Evolutionary conservation across 331 rosid species (phyloP), one percentile per base, ranked within the genome.

Genomic region (Rosa hybrid): DNA sequence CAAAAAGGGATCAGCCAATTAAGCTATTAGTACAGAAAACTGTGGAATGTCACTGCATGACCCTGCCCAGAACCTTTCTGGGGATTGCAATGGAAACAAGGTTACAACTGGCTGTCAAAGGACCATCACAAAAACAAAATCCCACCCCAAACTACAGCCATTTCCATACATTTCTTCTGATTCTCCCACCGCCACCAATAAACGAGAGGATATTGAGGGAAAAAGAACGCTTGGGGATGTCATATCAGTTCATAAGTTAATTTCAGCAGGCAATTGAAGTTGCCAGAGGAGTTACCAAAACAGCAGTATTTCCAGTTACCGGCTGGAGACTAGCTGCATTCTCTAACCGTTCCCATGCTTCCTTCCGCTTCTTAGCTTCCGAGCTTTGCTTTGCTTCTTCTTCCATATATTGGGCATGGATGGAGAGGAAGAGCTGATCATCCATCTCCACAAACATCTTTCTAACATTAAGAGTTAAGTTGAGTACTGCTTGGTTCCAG

Each of bases 371-470:
- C 86, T 84, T 84, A 0, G 90, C 93, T 46, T 68, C 88, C 4
- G 63, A 78, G 74, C 69, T 84, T 79, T 73, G 68, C 77, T 82
- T 79, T 23, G 82, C 90, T 84, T 90, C 92, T 45, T 90, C 91
- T 80, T 90, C 97, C 89, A 86, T 91, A 69, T 76, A 86, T 21
- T 77, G 91, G 38, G 88, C 51, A 57, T 90, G 90, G 75, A 94
- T 90, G 49, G 92, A 86, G 76, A 87, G 25, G 82, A 90, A 94
- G 46, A 94, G 90, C 82, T 90, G 94, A 42, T 92, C 97, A 60
- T 94, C 98, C 92, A 94, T 92, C 87, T 94, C 97, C 74, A 87
- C 77, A 76, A 94, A 91, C 90, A 92, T 90, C 87, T 94, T 92
- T 84, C 95, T 85, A 27, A 92, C 85, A 39, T 90, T 92, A 8